Evolutionary conservation across 345 rosid species (phyloP).

Genomic region (Durio zibethinus): DNA sequence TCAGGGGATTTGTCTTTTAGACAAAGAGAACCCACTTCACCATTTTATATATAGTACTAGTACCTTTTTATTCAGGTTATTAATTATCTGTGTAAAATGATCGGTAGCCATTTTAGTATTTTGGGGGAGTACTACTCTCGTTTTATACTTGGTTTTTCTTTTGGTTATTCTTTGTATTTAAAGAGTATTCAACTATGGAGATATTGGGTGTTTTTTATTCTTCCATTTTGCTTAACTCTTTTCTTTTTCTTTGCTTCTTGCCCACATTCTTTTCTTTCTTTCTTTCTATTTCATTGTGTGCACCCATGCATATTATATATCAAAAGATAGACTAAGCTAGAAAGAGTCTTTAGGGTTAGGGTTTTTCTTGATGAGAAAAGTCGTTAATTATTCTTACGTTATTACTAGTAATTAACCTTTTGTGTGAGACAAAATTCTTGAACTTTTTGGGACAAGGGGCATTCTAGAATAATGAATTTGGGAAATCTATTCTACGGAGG

Average conservation of each 20-base stretch:
- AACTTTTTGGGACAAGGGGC: slow-evolving; percentile 12
- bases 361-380: slow-evolving; percentile 22
- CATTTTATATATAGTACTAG: background rate
- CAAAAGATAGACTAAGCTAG: background rate
- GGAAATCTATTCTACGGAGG: slow-evolving; percentile 10
- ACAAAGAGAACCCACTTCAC: background rate
- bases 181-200: slow-evolving; percentile 21
- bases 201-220: background rate
- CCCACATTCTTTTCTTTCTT: too few species aligned
- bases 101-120: background rate
- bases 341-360: slow-evolving; percentile 42
- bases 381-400: background rate
- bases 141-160: background rate
- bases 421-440: background rate
- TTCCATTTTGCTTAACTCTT: background rate
- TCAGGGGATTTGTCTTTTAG: background rate
- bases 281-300: background rate
- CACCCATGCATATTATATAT: background rate
- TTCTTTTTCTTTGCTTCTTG: background rate
- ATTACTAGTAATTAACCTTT: background rate
- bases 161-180: slow-evolving; percentile 28
- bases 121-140: background rate
- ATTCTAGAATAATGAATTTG: slow-evolving; percentile 10
- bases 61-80: too few species aligned
- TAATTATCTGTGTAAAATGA: background rate